Percentiles rank a stretch among this genome's conserved stretches.
phyloP scores from a whole-genome alignment of 78 protist species.

The Bigelowiella natans region DNA sequence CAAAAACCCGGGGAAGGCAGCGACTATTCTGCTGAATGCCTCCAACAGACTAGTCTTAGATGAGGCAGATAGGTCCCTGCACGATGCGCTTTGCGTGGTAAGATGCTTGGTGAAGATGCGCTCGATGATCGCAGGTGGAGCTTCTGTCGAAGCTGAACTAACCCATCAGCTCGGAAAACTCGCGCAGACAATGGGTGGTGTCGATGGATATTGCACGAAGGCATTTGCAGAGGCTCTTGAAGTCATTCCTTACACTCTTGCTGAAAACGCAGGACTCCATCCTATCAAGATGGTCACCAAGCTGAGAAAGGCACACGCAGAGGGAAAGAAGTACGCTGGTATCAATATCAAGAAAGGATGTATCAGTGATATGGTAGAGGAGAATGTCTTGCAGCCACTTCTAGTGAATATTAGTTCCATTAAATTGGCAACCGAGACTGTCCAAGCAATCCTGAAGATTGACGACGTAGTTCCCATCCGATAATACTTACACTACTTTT shows the following conservation, averaged over 20 bases:
- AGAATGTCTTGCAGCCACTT: constrained; percentile 93
- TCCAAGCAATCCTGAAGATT: constrained; percentile 88
- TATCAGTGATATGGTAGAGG: constrained; percentile 82
- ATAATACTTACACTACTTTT: too few species aligned
- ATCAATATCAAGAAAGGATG: constrained; percentile 82
- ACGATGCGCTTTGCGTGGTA: constrained; percentile 98
- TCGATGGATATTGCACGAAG: not conserved
- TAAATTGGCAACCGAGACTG: constrained; percentile 95
- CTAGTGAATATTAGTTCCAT: constrained; percentile 84
- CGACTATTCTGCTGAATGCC: constrained; percentile 77
- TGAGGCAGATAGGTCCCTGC: constrained; percentile 95
- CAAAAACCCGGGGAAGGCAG: constrained; percentile 71
- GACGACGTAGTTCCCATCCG: constrained; percentile 72
- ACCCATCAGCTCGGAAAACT: constrained; percentile 54
- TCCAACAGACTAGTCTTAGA: constrained; percentile 83
- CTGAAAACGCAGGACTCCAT: constrained; percentile 99
- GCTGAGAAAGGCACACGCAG: constrained; percentile 73
- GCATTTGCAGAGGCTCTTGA: constrained; percentile 56
- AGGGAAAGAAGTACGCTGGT: constrained; percentile 80
- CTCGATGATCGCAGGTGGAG: constrained; percentile 93
- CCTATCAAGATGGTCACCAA: constrained; percentile 88
- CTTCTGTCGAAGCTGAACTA: constrained; percentile 79
- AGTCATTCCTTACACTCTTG: constrained; percentile 92
- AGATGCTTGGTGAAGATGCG: constrained; percentile 89
- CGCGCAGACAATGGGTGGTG: constrained; percentile 64